Evolutionary conservation across 768 basidiomycete genomes (phyloP), one percentile per base, ranked within the genome.

Genomic region (Tulasnella sp.): DNA sequence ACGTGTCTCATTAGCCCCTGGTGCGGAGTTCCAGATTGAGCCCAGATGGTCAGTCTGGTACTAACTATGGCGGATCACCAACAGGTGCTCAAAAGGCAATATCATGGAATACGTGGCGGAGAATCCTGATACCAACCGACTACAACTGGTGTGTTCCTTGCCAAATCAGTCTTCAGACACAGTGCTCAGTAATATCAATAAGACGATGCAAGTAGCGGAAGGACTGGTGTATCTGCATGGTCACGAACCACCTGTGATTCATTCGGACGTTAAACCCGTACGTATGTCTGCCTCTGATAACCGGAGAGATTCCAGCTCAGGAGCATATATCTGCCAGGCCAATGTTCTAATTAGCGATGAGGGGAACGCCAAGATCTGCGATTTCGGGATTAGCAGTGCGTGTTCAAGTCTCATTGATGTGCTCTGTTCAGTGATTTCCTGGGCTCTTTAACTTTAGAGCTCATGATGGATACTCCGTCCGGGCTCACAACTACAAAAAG

Each of bases 231-330:
- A 83, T 79, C 44, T 83, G 6, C 82, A 83, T 50, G 72, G 37
- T 34, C 80, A 60, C 34, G 41, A 58, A 28, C 81, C 81, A 34
- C 44, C 82, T 6, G 76, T 83, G 8, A 80, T 82, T 1, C 82
- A 83, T 73, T 81, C 80, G 16, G 82, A 83, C 72, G 31, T 83
- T 7, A 82, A 82, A 75, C 80, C 78, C 1, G 82, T 83, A 31
- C n/a, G n/a, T n/a, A n/a, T 40, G 82, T 83, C 1, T 16, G 31
- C 18, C 37, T 18, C 78, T 2, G 22, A 20, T 5, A n/a, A 8
- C 3, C 3, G 7, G 1, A 28, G 24, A 14, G 11, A 41, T 31
- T 28, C 28, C n/a, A 7, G n/a, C n/a, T 72, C 12, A 46, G 9
- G 34, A 0, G 2, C 2, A 1, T n/a, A 22, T 72, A 6, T n/a